A percentile compares a stretch with the other conserved stretches of the same genome.
These are phyloP conservation scores for Lasiodiplodia theobromae DNA, from an alignment of 2,329 filamentous ascomycete genomes.

Conservation along the genomic window DNA sequence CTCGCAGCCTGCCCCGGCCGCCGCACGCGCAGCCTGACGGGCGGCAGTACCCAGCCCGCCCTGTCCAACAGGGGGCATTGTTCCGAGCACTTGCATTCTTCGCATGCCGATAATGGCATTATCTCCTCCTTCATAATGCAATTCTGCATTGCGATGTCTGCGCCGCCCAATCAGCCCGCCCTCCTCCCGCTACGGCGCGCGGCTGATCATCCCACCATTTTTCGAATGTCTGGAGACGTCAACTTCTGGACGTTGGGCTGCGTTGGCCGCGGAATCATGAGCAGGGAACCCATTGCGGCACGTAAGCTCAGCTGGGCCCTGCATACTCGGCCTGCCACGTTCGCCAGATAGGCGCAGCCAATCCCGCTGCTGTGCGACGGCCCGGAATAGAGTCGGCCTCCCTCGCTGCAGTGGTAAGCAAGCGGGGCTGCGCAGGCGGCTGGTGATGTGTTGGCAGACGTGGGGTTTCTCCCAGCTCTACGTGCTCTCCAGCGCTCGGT, in stretches of 20 bases:
- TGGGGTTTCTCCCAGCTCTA: constrained; percentile 7
- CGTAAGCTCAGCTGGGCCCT: constrained; percentile 17
- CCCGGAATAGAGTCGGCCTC: constrained; percentile 12
- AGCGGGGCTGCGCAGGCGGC: constrained; percentile 15
- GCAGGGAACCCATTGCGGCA: constrained; percentile 7
- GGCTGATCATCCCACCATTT: not conserved
- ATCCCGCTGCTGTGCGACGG: constrained; percentile 14
- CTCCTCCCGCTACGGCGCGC: not conserved
- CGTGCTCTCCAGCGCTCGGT: not conserved
- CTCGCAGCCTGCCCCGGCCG: constrained; percentile 1
- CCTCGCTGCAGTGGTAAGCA: constrained; percentile 1
- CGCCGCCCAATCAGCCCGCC: constrained; percentile 5
- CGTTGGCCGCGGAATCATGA: constrained; percentile 4
- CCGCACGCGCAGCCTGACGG: not conserved
- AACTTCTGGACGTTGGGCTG: constrained; percentile 8
- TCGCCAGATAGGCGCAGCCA: constrained; percentile 17
- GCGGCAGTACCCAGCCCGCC: not conserved
- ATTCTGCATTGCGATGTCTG: constrained; percentile 14
- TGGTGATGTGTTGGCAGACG: constrained; percentile 19
- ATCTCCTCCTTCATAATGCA: constrained; percentile 10
- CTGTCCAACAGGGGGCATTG: not conserved
- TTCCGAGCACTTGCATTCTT: constrained; percentile 10
- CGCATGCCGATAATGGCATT: not conserved
- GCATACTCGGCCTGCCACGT: constrained; percentile 21
- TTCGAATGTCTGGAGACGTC: not conserved